Evolutionary conservation across 805 yeast species (phyloP), one percentile per base, ranked within the genome.

Genomic region (Zygoascus tannicola): DNA sequence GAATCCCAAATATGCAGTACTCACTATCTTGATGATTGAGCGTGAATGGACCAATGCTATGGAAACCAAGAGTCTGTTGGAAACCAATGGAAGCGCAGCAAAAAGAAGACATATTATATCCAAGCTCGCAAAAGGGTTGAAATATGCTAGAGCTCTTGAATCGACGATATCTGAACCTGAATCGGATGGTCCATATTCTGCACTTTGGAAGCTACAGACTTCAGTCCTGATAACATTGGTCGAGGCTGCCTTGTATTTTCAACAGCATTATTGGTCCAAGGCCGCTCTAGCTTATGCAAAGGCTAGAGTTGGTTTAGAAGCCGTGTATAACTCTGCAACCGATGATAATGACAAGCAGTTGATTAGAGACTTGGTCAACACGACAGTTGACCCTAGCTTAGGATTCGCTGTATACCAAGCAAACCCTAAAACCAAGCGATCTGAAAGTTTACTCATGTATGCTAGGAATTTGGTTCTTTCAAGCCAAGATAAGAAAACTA

Each of bases 1-100:
- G 18, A 76, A 84, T 53, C 59, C 62, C 10, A 65, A 71, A 48
- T 76, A 65, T 56, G 90, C 80, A 28, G 67, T 71, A 33, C 63
- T 86, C 21, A 60, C 77, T n/a, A 65, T 87, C 20, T 67, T 77
- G 45, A 71, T 73, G n/a, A 78, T 82, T 1, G 97, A 92, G 62
- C 74, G 95, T 57, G 84, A 85, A 52, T 66, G 79, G 57, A 69
- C 85, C 23, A 75, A 72, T 52, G 81, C 88, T 1, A 70, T 77
- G 59, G 87, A 81, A 60, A 68, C 78, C 43, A 74, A 75, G 47
- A 63, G 73, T 8, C 60, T 71, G 39, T 60, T 76, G 48, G 85
- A 76, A 48, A 69, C 76, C 34, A 73, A 74, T 46, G 67, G 71
- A 10, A 69, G 75, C 5, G 65, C 63, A 28, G 58, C 68, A 57